Evolutionary conservation across 140 eudicot species (phyloP).

Genomic region (Stevia rebaudiana): DNA sequence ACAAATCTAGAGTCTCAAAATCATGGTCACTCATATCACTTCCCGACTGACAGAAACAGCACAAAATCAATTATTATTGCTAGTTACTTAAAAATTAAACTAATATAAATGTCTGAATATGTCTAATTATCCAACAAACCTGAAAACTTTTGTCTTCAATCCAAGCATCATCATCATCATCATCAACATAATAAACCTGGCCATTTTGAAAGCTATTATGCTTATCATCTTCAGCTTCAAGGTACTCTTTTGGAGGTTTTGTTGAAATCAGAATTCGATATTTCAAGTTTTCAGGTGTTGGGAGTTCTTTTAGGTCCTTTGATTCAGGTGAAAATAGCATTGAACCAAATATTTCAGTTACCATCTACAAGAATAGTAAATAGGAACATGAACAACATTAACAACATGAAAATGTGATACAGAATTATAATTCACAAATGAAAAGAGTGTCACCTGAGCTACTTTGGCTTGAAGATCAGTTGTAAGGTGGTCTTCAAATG

Average conservation of each 20-base stretch:
- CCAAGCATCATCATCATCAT: slow-evolving; percentile 42
- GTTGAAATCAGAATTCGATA: slow-evolving; percentile 68
- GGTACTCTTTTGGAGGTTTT: slow-evolving; percentile 89
- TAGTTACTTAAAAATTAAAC: background rate
- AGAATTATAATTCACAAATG: background rate
- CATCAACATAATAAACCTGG: slow-evolving; percentile 41
- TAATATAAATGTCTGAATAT: background rate
- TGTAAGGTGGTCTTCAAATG: slow-evolving; percentile 77
- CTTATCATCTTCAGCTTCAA: slow-evolving; percentile 47
- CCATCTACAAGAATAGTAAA: slow-evolving; percentile 42
- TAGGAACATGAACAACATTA: background rate
- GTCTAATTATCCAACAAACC: slow-evolving; percentile 27
- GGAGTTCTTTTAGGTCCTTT: slow-evolving; percentile 42
- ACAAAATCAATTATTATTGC: background rate
- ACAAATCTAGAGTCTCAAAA: slow-evolving; percentile 33
- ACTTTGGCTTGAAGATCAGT: slow-evolving; percentile 85
- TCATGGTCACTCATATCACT: slow-evolving; percentile 38
- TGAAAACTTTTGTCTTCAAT: slow-evolving; percentile 39
- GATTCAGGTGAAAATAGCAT: slow-evolving; percentile 69
- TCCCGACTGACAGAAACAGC: slow-evolving; percentile 46
- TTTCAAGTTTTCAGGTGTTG: slow-evolving; percentile 67
- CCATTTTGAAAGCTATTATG: slow-evolving; percentile 23
- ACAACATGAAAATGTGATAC: background rate
- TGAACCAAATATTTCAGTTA: slow-evolving; percentile 59
- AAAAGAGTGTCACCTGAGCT: slow-evolving; percentile 51